phyloP scores from a whole-genome alignment of 2,329 filamentous ascomycete species.

The Knufia fluminis region DNA sequence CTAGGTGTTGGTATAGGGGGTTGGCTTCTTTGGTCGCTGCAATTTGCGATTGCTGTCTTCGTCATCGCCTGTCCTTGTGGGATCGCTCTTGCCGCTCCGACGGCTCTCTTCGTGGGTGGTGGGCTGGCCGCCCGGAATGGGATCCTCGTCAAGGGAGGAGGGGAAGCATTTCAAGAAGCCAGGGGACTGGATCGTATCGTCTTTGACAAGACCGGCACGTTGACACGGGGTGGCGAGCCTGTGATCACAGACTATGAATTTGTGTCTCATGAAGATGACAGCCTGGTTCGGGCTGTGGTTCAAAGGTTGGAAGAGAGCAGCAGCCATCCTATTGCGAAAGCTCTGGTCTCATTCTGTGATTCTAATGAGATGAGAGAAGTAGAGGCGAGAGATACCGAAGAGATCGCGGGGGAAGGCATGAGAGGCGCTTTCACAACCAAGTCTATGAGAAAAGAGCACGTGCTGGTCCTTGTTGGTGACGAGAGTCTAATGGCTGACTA shows the following conservation, averaged over 20 bases:
- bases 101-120: slow-evolving; percentile 95
- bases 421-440: slow-evolving; percentile 63
- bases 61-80: slow-evolving; percentile 96
- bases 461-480: slow-evolving; percentile 13
- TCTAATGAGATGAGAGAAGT: slow-evolving; percentile 28
- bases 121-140: slow-evolving; percentile 88
- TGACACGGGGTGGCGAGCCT: slow-evolving; percentile 72
- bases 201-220: slow-evolving; percentile 89
- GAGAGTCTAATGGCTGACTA: too few relatives aligned
- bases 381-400: slow-evolving; percentile 58
- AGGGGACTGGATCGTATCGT: slow-evolving; percentile 84
- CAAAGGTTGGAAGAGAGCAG: slow-evolving; percentile 66
- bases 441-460: slow-evolving; percentile 1
- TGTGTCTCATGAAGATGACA: slow-evolving; percentile 7
- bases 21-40: slow-evolving; percentile 88
- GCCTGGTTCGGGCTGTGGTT: not conserved
- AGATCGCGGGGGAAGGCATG: slow-evolving; percentile 84
- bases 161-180: slow-evolving; percentile 77
- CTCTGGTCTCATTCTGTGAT: slow-evolving; percentile 60
- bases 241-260: slow-evolving; percentile 9
- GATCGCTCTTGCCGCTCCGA: slow-evolving; percentile 84
- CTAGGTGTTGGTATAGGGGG: slow-evolving; percentile 69
- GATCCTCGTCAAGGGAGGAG: slow-evolving; percentile 91
- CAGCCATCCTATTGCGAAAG: slow-evolving; percentile 90
- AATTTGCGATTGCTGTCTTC: slow-evolving; percentile 95